phyloP scores from a whole-genome alignment of 2,329 filamentous ascomycete genomes.

The Penicillium aurantiogriseum region DNA sequence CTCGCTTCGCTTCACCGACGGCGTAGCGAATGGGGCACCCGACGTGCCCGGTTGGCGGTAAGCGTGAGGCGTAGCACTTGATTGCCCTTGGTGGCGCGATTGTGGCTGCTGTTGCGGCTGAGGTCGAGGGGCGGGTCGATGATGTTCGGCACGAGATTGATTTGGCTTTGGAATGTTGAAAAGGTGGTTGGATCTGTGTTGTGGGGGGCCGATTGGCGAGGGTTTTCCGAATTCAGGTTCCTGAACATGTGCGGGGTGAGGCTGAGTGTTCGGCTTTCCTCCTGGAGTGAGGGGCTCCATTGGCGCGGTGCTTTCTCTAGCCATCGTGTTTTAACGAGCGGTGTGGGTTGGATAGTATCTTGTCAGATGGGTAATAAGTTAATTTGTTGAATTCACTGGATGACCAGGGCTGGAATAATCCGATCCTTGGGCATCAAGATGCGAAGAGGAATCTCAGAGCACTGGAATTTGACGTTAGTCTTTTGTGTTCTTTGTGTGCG shows the following conservation, averaged over 20 bases:
- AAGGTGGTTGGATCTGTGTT: slow-evolving; percentile 46
- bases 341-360: slow-evolving; percentile 18
- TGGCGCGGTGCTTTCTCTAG: slow-evolving; percentile 52
- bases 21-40: slow-evolving; percentile 15
- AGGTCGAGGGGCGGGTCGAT: slow-evolving; percentile 36
- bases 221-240: slow-evolving; percentile 59
- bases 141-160: slow-evolving; percentile 51
- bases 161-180: slow-evolving; percentile 55
- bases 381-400: not conserved
- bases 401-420: not conserved
- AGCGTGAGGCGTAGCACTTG: slow-evolving; percentile 12
- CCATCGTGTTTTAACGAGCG: slow-evolving; percentile 39
- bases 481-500: not conserved
- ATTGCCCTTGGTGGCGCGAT: slow-evolving; percentile 10
- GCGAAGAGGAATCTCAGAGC: not conserved
- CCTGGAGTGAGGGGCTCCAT: slow-evolving; percentile 34
- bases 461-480: slow-evolving; percentile 1
- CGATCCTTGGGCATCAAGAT: not conserved
- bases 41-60: slow-evolving; percentile 23
- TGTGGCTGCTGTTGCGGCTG: slow-evolving; percentile 17
- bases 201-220: slow-evolving; percentile 51
- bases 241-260: slow-evolving; percentile 35
- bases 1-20: slow-evolving; percentile 29
- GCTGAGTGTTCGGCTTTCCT: slow-evolving; percentile 37
- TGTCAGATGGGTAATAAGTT: not conserved